These are phyloP conservation scores for Thymus mandschuricus DNA, from an alignment of 257 asterid species.

Conservation along the genomic window DNA sequence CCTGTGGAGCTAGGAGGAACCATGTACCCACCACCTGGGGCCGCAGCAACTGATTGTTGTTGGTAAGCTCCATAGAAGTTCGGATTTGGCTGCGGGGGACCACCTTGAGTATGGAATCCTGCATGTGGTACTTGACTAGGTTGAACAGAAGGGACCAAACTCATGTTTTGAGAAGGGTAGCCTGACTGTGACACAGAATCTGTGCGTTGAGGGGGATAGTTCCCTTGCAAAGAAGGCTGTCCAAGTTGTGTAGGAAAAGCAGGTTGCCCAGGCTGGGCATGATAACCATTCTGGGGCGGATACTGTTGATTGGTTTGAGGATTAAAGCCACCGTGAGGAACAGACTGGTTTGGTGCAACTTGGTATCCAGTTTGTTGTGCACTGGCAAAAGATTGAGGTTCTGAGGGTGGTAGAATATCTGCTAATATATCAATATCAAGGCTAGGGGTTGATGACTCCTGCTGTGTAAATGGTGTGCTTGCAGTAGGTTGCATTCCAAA, in stretches of 20 bases:
- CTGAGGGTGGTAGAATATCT: constrained; percentile 87
- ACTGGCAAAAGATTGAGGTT: constrained; percentile 42
- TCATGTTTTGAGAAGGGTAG: constrained; percentile 42
- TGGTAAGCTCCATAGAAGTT: constrained; percentile 57
- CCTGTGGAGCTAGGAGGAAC: constrained; percentile 55
- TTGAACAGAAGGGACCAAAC: constrained; percentile 45
- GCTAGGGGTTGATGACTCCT: constrained; percentile 49
- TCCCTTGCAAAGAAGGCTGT: constrained; percentile 46
- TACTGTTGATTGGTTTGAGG: constrained; percentile 50
- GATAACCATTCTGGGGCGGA: constrained; percentile 46
- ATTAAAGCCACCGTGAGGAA: constrained; percentile 41
- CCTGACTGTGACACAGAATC: constrained; percentile 40
- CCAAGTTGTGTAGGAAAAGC: constrained; percentile 59
- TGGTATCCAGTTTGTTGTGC: constrained; percentile 49
- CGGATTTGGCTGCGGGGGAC: constrained; percentile 48
- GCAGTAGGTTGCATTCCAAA: constrained; percentile 47
- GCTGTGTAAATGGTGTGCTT: constrained; percentile 47
- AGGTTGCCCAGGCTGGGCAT: constrained; percentile 43
- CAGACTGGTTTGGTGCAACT: constrained; percentile 42
- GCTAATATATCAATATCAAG: constrained; percentile 83
- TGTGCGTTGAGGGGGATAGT: constrained; percentile 46
- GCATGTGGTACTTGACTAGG: constrained; percentile 50
- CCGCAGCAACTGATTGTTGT: constrained; percentile 43
- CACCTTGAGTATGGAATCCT: constrained; percentile 54
- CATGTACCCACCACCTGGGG: constrained; percentile 44